These are phyloP conservation scores for Ogataea siamensis DNA, from an alignment of 805 yeast genomes.

Conservation along the genomic window DNA sequence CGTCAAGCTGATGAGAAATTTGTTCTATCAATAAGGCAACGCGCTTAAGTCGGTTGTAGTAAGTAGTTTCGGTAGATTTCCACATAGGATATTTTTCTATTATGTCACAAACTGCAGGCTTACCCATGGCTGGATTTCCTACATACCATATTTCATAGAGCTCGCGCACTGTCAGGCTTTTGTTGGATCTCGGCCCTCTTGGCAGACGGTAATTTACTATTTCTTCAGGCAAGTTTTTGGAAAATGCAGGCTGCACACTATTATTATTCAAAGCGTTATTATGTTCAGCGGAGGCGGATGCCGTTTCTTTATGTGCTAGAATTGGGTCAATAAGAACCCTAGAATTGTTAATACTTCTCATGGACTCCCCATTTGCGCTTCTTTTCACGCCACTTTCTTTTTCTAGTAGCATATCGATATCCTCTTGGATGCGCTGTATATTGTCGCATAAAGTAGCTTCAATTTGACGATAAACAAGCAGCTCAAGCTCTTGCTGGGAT, in stretches of 20 bases:
- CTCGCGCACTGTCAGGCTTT: slow-evolving; percentile 14
- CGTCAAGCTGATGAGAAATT: slow-evolving; percentile 7
- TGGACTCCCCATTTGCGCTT: neutral
- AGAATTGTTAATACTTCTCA: neutral
- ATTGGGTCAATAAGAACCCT: neutral
- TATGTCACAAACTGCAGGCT: slow-evolving; percentile 14
- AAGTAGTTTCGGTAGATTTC: slow-evolving; percentile 19
- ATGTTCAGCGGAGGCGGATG: neutral
- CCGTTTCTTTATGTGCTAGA: neutral
- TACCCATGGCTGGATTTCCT: slow-evolving; percentile 9
- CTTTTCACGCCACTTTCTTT: neutral
- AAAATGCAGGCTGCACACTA: neutral
- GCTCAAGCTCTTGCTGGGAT: neutral
- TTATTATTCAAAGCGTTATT: neutral
- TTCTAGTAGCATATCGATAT: neutral
- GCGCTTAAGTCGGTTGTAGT: slow-evolving; percentile 15
- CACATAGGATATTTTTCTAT: slow-evolving; percentile 13
- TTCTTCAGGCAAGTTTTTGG: slow-evolving; percentile 7
- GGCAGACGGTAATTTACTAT: slow-evolving; percentile 13
- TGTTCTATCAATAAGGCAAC: slow-evolving; percentile 17
- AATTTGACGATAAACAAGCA: neutral
- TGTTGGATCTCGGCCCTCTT: slow-evolving; percentile 18
- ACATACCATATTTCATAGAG: slow-evolving; percentile 17
- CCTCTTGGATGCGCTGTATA: neutral
- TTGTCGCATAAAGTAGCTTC: neutral